These are phyloP conservation scores for Jatropha multifida DNA, from an alignment of 441 rosid species.

Conservation along the genomic window DNA sequence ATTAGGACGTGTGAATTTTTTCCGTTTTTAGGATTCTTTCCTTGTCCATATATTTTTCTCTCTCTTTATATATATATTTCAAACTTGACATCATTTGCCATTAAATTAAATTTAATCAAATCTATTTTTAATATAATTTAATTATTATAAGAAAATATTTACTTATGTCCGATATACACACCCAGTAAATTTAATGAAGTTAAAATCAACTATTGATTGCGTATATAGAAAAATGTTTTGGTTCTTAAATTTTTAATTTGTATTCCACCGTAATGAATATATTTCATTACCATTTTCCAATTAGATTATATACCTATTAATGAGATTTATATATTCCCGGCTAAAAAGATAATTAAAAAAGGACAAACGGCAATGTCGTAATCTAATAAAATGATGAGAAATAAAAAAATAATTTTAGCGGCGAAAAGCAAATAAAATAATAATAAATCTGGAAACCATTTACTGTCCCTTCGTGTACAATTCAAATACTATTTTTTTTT, in stretches of 20 bases:
- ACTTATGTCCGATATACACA: too few species aligned
- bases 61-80: neutral
- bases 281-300: neutral
- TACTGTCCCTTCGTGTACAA: conserved; percentile 6
- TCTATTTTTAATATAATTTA: too few species aligned
- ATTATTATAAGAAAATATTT: too few species aligned
- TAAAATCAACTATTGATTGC: too few species aligned
- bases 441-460: neutral
- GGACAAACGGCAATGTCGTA: neutral
- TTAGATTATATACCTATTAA: neutral
- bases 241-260: too few species aligned
- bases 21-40: neutral
- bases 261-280: too few species aligned
- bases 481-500: conserved; percentile 10
- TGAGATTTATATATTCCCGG: neutral
- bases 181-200: too few species aligned
- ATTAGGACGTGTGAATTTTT: neutral
- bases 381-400: neutral
- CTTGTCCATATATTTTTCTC: neutral
- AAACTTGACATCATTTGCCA: too few species aligned
- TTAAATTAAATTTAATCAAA: too few species aligned
- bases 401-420: neutral
- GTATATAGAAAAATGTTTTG: too few species aligned
- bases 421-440: neutral
- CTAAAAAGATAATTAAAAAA: neutral